Base-by-base conservation (phyloP, 805 yeast genomes). In the Candida nemodendra region DNA sequence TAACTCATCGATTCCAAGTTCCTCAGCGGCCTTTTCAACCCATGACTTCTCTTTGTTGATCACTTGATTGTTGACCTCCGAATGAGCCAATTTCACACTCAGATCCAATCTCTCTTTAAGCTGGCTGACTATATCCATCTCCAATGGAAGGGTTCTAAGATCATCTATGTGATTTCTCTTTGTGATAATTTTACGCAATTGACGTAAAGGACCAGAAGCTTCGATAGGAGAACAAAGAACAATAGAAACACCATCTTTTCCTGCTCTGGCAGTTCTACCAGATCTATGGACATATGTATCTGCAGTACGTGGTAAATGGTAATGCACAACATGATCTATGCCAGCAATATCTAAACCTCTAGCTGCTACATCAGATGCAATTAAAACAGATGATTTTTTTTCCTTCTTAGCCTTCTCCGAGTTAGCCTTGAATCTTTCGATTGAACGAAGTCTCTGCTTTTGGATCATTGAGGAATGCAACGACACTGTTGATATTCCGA, bases 231-330 rank as follows among this genome's bases (percentile, higher is more conserved):
- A 85, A 54, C 96, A 88, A 37, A 93, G 69, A 77, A 89, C 80
- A 34, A 93, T 82, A 2, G 96, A 84, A n/a, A 93, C 96, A 70
- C 99, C 99, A 57, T 86, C 91, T 32, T 68, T 71, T 1, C 91
- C 93, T 2, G 95, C 97, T 70, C 99, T 83, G 0, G 95, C 98
- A n/a, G 99, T 93, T 74, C 99, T 81, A 44, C 99, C 99, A 1
- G 96, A 86, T 61, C 99, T 76, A 64, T 93, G 99, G 50, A 93
- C 81, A 57, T 93, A 93, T 34, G 88, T 80, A 56, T 93, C 99
- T 0, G 97, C 97, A 12, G 95, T 73, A 45, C 98, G 73, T 9
- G 99, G 98, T 45, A 93, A 71, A 63, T 93, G 97, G 57, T 91
- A 93, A 62, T 93, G 99, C 15, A 91, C 85, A 33, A 93, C 98